These are phyloP conservation scores for Colletotrichum lindemuthianum DNA, from an alignment of 2,329 filamentous ascomycete species.

Conservation along the genomic window DNA sequence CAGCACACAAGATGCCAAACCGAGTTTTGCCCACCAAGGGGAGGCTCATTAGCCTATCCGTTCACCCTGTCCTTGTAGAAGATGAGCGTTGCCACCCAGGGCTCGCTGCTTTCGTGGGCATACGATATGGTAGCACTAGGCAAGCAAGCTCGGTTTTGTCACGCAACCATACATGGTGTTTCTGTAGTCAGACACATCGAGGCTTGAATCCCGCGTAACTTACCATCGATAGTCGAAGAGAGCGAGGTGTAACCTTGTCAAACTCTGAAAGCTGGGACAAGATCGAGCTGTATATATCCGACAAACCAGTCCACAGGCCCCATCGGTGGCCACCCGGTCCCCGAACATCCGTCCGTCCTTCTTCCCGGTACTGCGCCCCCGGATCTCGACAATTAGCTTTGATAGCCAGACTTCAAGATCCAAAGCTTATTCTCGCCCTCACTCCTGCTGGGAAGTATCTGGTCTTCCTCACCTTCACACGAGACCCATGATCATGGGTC, in stretches of 20 bases:
- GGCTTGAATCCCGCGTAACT: too few species aligned
- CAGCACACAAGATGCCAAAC: conserved; percentile 18
- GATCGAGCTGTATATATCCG: conserved; percentile 18
- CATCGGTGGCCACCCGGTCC: neutral
- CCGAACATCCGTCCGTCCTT: neutral
- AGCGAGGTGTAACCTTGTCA: neutral
- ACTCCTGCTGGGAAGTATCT: neutral
- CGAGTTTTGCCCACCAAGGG: neutral
- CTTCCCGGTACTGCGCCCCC: conserved; percentile 1
- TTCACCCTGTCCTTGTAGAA: too few species aligned
- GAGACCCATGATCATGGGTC: neutral
- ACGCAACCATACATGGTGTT: too few species aligned
- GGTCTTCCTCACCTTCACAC: neutral
- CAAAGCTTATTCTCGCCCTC: neutral
- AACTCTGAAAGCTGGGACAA: neutral
- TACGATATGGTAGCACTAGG: too few species aligned
- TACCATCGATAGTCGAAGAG: neutral
- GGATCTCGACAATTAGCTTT: neutral
- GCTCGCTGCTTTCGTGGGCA: too few species aligned
- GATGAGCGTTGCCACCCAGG: too few species aligned
- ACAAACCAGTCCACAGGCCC: conserved; percentile 5
- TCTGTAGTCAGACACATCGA: too few species aligned
- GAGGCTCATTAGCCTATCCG: too few species aligned
- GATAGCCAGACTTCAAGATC: conserved; percentile 2
- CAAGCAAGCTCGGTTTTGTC: too few species aligned